Conservation (phyloP, 1,284 basidiomycete genomes). For the Baeospora myosura region DNA sequence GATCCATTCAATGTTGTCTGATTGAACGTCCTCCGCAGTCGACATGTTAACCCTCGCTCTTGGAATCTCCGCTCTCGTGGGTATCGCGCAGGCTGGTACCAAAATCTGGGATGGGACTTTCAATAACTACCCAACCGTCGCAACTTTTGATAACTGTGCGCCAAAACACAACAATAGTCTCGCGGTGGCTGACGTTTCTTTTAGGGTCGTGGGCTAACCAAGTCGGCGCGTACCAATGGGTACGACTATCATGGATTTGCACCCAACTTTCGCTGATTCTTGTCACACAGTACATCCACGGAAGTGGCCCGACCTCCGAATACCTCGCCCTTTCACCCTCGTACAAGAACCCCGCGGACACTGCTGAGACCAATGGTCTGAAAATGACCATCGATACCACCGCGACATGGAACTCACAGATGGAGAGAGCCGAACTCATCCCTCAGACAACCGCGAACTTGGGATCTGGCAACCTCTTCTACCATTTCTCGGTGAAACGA, state of each 20-base stretch:
- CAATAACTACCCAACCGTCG: constrained; percentile 37
- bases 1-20: too few relatives aligned
- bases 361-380: constrained; percentile 45
- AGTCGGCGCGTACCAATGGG: constrained; percentile 56
- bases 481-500: constrained; percentile 55
- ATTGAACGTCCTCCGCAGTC: too few relatives aligned
- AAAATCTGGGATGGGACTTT: constrained; percentile 50
- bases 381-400: constrained; percentile 48
- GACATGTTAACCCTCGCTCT: constrained; percentile 25
- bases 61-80: constrained; percentile 22
- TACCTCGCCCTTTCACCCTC: constrained; percentile 46
- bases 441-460: constrained; percentile 53
- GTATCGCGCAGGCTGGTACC: constrained; percentile 37
- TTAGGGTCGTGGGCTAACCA: constrained; percentile 53
- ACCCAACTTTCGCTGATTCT: background rate
- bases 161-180: constrained; percentile 1
- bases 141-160: constrained; percentile 50
- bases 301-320: constrained; percentile 40
- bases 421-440: constrained; percentile 45
- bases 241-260: constrained; percentile 13
- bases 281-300: constrained; percentile 53
- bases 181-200: constrained; percentile 3
- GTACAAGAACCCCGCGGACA: constrained; percentile 58
- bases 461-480: constrained; percentile 53
- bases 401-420: constrained; percentile 47